A percentile compares a stretch with the other conserved stretches of the same genome.
Evolutionary conservation across 805 yeast genomes (phyloP).

Genomic region (Hanseniaspora mollemarum): DNA sequence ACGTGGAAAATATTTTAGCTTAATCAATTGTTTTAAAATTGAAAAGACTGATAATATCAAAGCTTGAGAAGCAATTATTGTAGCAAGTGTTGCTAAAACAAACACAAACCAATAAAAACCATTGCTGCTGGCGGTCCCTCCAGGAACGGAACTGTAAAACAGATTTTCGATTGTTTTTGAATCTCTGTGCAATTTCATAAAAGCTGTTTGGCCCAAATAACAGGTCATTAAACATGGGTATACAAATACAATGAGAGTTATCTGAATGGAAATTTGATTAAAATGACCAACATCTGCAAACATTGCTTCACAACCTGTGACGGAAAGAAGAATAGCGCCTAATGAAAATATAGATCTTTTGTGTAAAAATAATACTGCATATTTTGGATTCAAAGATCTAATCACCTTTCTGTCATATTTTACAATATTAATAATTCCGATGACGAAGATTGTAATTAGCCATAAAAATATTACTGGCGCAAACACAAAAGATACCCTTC

Average conservation of each 20-base stretch:
- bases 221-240: slow-evolving; percentile 42
- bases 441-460: slow-evolving; percentile 36
- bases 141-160: slow-evolving; percentile 43
- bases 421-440: slow-evolving; percentile 38
- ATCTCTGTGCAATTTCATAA: slow-evolving; percentile 27
- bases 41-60: slow-evolving; percentile 46
- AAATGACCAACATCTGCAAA: slow-evolving; percentile 54
- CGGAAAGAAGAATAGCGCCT: slow-evolving; percentile 42
- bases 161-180: slow-evolving; percentile 35
- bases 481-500: slow-evolving; percentile 37
- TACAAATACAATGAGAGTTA: slow-evolving; percentile 38
- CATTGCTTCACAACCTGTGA: slow-evolving; percentile 55
- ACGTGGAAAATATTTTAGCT: slow-evolving; percentile 44
- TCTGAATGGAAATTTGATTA: slow-evolving; percentile 39
- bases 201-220: slow-evolving; percentile 51
- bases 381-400: slow-evolving; percentile 40
- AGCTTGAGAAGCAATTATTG: slow-evolving; percentile 52
- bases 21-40: slow-evolving; percentile 42
- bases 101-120: slow-evolving; percentile 43
- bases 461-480: slow-evolving; percentile 47
- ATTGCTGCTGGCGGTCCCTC: slow-evolving; percentile 31
- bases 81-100: slow-evolving; percentile 42
- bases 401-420: slow-evolving; percentile 35
- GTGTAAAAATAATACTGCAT: slow-evolving; percentile 37
- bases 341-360: slow-evolving; percentile 34